A percentile compares a stretch with the other conserved stretches of the same genome.
These are phyloP conservation scores for Coemansia sp. DNA, from an alignment of 192 early-diverging fungal species.

Conservation along the genomic window DNA sequence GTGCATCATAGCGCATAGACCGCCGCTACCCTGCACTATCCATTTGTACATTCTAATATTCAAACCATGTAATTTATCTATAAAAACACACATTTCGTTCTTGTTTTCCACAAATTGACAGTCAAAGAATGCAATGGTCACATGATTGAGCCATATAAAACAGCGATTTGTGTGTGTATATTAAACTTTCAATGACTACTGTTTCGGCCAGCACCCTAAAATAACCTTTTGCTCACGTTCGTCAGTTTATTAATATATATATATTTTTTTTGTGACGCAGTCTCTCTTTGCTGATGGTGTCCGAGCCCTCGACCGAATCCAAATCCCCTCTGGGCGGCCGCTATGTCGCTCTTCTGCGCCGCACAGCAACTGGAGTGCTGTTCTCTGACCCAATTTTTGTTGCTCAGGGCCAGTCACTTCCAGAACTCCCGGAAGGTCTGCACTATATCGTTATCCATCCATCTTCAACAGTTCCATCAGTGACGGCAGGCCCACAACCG, in stretches of 20 bases:
- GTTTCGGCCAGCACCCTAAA: no score
- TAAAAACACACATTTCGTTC: no score
- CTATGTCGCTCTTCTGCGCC: conserved; percentile 45
- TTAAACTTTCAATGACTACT: no score
- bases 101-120: no score
- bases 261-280: no score
- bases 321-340: conserved; percentile 28
- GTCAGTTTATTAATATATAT: no score
- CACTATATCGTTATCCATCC: conserved; percentile 51
- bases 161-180: no score
- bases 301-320: not conserved
- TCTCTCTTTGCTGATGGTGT: no score
- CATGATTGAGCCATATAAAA: no score
- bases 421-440: conserved; percentile 45
- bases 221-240: no score
- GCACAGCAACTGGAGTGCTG: conserved; percentile 32
- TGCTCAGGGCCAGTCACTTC: conserved; percentile 23
- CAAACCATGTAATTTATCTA: no score
- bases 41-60: conserved; percentile 1
- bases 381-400: conserved; percentile 50
- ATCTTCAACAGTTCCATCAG: not conserved
- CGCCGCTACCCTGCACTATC: not conserved
- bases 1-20: not conserved
- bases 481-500: not conserved
- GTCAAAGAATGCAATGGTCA: no score